Evolutionary conservation across 306 rosid genomes (phyloP), one percentile per base, ranked within the genome.

Genomic region (Lathyrus aphaca): DNA sequence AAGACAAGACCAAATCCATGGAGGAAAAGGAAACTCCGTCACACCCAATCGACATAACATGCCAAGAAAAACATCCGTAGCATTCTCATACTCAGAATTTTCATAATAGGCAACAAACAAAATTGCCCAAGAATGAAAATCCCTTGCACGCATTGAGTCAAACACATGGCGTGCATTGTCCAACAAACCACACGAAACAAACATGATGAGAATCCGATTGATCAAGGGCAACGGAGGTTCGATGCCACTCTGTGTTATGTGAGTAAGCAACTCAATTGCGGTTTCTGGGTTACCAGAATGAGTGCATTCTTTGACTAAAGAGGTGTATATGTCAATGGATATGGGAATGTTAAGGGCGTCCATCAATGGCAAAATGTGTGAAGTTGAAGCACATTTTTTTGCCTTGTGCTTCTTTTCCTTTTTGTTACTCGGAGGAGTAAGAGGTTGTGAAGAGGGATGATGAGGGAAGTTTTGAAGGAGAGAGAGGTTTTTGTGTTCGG

Each of bases 121-220:
- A 21, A 50, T 79, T 15, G 83, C 92, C 92, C 92, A 87, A 10
- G 87, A 75, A 72, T 82, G 83, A 69, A 82, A 69, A 65, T 82
- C 77, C 32, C 78, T 82, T 0, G 50, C 25, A 45, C 39, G 3
- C 82, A 82, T 77, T 74, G 7, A 1, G 5, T 82, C 86, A 5
- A 82, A 82, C 86, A 82, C 10, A 1, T 74, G 32, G 75, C 68
- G 74, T 2, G 86, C 86, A 64, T 4, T 10, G 0, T 77, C 77
- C 4, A 74, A 48, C 25, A 82, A 18, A 3, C 80, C 78, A 6
- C 86, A 82, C 1, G 93, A 81, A 0, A 77, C 85, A 16, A 76
- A 56, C 93, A 82, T 69, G 5, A 82, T 44, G 23, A 82, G 82
- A 16, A 82, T 63, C 74, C 86, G 77, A 65, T 82, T 82, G 55